Conservation (phyloP, 345 rosid species). For the Eucalyptus decipiens region DNA sequence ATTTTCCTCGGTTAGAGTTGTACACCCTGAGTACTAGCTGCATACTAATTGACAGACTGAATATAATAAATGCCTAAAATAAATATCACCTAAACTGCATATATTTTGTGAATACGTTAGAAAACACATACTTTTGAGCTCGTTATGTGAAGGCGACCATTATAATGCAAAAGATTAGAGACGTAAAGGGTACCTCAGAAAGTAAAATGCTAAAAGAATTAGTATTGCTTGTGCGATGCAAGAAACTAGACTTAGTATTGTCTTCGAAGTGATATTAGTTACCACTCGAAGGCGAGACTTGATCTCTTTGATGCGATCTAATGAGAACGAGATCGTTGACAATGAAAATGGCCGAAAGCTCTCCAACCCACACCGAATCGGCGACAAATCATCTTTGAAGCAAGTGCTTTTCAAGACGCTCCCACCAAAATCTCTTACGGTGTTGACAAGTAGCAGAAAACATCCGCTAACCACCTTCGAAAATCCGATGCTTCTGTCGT, state of each 20-base stretch:
- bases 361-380: constrained; percentile 22
- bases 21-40: too few species aligned
- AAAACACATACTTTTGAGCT: background rate
- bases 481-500: too few species aligned
- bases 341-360: background rate
- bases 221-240: background rate
- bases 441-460: background rate
- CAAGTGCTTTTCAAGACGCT: constrained; percentile 21
- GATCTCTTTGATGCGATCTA: constrained; percentile 9
- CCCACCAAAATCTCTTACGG: constrained; percentile 21
- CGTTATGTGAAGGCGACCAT: background rate
- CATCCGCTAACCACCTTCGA: background rate
- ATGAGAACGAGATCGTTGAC: background rate
- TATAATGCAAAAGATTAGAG: background rate
- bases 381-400: constrained; percentile 13
- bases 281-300: background rate
- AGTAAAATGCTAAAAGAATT: background rate
- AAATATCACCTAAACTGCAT: background rate
- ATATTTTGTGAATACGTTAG: background rate
- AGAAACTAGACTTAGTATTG: background rate
- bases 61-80: background rate
- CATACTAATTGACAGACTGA: background rate
- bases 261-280: too few species aligned
- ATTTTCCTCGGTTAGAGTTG: background rate
- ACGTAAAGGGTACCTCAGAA: background rate